Evolutionary conservation across 805 yeast genomes (phyloP).

Genomic region (Sporopachydermia quercuum): DNA sequence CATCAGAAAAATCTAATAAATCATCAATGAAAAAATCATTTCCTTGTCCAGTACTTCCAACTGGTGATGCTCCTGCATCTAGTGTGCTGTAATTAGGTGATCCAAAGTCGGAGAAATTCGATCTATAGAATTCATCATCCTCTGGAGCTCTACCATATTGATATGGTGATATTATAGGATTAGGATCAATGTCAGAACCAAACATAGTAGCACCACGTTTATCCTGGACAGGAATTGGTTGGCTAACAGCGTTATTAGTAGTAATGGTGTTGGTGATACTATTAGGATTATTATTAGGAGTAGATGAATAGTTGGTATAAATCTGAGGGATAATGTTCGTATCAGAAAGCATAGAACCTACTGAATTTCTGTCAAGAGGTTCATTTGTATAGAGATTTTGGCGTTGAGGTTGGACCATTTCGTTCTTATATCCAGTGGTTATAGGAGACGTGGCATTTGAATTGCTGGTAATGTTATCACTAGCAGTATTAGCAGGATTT

Average conservation of each 20-base stretch:
- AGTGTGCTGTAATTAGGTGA: not conserved
- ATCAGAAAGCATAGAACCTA: too few relatives aligned
- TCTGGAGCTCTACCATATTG: not conserved
- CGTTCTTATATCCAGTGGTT: not conserved
- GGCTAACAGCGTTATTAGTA: too few relatives aligned
- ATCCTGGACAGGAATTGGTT: not conserved
- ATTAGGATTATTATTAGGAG: not conserved
- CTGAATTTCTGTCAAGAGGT: not conserved
- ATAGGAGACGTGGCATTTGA: too few relatives aligned
- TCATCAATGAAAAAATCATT: not conserved
- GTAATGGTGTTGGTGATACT: too few relatives aligned
- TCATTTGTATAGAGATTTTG: not conserved
- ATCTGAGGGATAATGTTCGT: too few relatives aligned
- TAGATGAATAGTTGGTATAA: not conserved
- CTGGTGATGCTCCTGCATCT: conserved; percentile 11
- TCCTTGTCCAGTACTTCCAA: not conserved
- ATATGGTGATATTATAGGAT: not conserved
- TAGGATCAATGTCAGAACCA: not conserved
- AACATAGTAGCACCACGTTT: not conserved
- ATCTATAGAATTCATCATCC: conserved; percentile 1
- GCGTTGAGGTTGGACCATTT: not conserved
- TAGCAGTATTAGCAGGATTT: not conserved
- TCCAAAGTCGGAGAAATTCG: not conserved
- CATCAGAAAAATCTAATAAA: not conserved
- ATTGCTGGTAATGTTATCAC: not conserved